These are phyloP conservation scores for Bruguiera gymnorhiza DNA, from an alignment of 345 rosid species.

Conservation along the genomic window DNA sequence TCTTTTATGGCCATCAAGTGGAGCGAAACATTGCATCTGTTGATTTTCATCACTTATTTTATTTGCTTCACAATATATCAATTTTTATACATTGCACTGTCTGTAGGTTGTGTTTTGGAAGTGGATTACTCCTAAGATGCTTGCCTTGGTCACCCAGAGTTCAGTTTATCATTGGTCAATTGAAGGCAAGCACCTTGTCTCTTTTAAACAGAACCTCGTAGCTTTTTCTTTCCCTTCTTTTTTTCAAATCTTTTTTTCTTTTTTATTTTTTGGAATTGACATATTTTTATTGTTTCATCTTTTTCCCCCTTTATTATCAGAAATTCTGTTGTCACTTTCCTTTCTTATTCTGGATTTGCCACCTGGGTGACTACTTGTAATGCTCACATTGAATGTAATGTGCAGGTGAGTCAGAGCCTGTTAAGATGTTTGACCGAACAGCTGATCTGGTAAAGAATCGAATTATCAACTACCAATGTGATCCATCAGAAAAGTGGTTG, in stretches of 20 bases:
- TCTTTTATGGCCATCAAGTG: not conserved
- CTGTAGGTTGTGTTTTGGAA: slow-evolving; percentile 94
- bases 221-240: not conserved
- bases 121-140: slow-evolving; percentile 89
- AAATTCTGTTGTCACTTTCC: not conserved
- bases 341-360: slow-evolving; percentile 10
- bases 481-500: slow-evolving; percentile 93
- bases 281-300: not conserved
- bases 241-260: not conserved
- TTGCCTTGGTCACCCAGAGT: slow-evolving; percentile 88
- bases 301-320: not conserved
- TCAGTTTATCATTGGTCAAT: slow-evolving; percentile 97
- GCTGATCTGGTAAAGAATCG: slow-evolving; percentile 90
- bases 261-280: not conserved
- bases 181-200: slow-evolving; percentile 54
- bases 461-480: slow-evolving; percentile 93
- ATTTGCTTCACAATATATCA: not conserved
- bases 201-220: slow-evolving; percentile 2
- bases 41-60: too few relatives aligned
- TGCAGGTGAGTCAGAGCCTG: slow-evolving; percentile 92
- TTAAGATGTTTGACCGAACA: slow-evolving; percentile 94
- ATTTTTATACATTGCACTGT: not conserved
- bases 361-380: not conserved
- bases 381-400: not conserved
- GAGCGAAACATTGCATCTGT: not conserved